phyloP scores from a whole-genome alignment of 306 rosid genomes.

The Castanopsis chinensis region DNA sequence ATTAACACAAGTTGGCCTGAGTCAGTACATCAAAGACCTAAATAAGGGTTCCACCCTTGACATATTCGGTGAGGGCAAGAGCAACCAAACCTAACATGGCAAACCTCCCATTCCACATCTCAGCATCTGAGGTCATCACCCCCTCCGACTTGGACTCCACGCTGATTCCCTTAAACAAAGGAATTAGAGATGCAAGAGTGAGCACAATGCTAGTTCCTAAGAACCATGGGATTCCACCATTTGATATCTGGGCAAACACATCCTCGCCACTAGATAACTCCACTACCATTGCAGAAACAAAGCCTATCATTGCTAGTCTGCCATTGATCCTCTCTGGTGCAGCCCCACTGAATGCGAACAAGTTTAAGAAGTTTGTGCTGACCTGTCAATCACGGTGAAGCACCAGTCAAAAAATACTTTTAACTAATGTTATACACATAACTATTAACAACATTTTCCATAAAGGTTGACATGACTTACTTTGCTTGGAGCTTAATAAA shows the following conservation, averaged over 20 bases:
- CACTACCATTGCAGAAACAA: slow-evolving; percentile 66
- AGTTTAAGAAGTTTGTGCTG: slow-evolving; percentile 52
- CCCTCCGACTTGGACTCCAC: slow-evolving; percentile 64
- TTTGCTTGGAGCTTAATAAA: no score
- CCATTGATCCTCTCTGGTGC: slow-evolving; percentile 96
- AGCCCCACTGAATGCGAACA: slow-evolving; percentile 77
- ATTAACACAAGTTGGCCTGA: no score
- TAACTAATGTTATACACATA: no score
- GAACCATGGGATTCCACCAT: slow-evolving; percentile 58
- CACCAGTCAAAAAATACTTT: background rate
- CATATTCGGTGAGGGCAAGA: slow-evolving; percentile 61
- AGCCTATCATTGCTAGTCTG: slow-evolving; percentile 83
- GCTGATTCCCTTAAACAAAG: slow-evolving; percentile 62
- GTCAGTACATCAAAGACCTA: background rate
- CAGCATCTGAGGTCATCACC: slow-evolving; percentile 64
- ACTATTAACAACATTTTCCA: no score
- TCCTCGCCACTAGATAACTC: slow-evolving; percentile 67
- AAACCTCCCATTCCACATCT: slow-evolving; percentile 75
- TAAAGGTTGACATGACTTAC: no score
- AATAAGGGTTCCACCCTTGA: slow-evolving; percentile 66
- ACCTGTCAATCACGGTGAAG: slow-evolving; percentile 23
- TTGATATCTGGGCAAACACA: slow-evolving; percentile 49
- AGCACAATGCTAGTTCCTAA: slow-evolving; percentile 52
- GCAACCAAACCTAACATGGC: slow-evolving; percentile 88
- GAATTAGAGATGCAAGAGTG: slow-evolving; percentile 67